Evolutionary conservation across 1,139 yeast species (phyloP).

Genomic region (Saccharomycopsis crataegensis): DNA sequence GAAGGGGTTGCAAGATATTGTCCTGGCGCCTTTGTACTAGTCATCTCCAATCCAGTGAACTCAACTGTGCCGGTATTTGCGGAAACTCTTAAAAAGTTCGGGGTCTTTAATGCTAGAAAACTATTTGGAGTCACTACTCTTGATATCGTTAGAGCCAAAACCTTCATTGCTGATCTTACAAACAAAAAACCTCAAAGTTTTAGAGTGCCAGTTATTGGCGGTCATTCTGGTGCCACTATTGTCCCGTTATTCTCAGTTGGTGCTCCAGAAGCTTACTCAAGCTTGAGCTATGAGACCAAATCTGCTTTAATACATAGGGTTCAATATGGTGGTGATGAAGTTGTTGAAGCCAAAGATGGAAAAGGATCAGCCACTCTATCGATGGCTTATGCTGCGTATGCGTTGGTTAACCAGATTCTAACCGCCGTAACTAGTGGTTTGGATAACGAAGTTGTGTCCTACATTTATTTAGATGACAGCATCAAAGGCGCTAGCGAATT

Average conservation of each 20-base stretch:
- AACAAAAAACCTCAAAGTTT: slow-evolving; percentile 22
- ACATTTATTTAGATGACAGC: slow-evolving; percentile 33
- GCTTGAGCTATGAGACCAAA: slow-evolving; percentile 31
- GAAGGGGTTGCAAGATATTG: slow-evolving; percentile 66
- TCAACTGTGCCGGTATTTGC: slow-evolving; percentile 92
- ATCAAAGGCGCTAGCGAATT: slow-evolving; percentile 33
- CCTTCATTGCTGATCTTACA: slow-evolving; percentile 57
- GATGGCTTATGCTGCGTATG: slow-evolving; percentile 94
- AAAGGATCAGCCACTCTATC: slow-evolving; percentile 92
- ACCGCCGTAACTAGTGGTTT: slow-evolving; percentile 34
- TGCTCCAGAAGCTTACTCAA: slow-evolving; percentile 45
- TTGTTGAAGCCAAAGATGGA: slow-evolving; percentile 92
- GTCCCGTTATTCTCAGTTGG: slow-evolving; percentile 75
- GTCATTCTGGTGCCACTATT: slow-evolving; percentile 94
- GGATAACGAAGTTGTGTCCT: slow-evolving; percentile 32
- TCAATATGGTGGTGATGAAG: slow-evolving; percentile 97
- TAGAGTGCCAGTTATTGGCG: slow-evolving; percentile 84
- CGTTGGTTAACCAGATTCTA: slow-evolving; percentile 58
- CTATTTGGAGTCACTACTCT: slow-evolving; percentile 90
- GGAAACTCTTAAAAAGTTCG: slow-evolving; percentile 69
- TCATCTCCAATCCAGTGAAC: slow-evolving; percentile 94
- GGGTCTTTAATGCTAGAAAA: slow-evolving; percentile 70
- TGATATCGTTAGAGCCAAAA: slow-evolving; percentile 84
- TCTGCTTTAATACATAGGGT: slow-evolving; percentile 68
- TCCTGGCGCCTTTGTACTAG: slow-evolving; percentile 68